phyloP scores from a whole-genome alignment of 768 basidiomycete genomes.

The Amanita rubescens region DNA sequence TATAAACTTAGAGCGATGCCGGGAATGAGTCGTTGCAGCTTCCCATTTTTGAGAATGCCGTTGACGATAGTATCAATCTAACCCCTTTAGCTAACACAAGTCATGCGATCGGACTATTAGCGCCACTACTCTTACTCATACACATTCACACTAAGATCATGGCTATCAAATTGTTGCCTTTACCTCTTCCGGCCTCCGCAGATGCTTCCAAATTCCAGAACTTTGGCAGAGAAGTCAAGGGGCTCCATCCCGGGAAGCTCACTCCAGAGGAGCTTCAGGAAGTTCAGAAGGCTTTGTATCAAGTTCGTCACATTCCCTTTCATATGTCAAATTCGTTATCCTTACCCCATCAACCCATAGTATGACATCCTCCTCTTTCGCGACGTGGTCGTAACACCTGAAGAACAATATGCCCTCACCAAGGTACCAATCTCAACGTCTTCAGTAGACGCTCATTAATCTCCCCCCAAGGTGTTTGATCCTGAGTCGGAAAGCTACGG shows the following conservation, averaged over 20 bases:
- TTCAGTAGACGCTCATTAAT: not conserved
- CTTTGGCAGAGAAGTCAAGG: conserved; percentile 75
- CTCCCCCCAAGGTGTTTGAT: conserved; percentile 66
- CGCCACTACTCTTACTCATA: not conserved
- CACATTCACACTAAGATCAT: conserved; percentile 27
- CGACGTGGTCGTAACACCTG: conserved; percentile 58
- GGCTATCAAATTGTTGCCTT: conserved; percentile 58
- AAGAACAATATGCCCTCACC: conserved; percentile 79
- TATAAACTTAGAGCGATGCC: not conserved
- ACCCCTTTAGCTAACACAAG: not conserved
- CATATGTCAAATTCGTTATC: not conserved
- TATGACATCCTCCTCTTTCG: conserved; percentile 72
- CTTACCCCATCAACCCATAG: conserved; percentile 25
- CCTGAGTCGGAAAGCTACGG: conserved; percentile 57
- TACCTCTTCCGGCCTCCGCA: conserved; percentile 68
- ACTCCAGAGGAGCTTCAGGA: conserved; percentile 55
- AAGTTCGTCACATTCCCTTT: conserved; percentile 34
- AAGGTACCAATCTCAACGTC: conserved; percentile 42
- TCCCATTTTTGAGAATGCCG: not conserved
- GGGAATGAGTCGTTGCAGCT: conserved; percentile 9
- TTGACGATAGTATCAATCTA: not conserved
- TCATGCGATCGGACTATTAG: not conserved
- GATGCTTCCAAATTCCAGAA: conserved; percentile 57
- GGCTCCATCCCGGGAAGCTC: conserved; percentile 59
- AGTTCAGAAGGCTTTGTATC: conserved; percentile 68